Base-by-base conservation (phyloP, 192 early-diverging fungal genomes). In the Coemansia aciculifera region DNA sequence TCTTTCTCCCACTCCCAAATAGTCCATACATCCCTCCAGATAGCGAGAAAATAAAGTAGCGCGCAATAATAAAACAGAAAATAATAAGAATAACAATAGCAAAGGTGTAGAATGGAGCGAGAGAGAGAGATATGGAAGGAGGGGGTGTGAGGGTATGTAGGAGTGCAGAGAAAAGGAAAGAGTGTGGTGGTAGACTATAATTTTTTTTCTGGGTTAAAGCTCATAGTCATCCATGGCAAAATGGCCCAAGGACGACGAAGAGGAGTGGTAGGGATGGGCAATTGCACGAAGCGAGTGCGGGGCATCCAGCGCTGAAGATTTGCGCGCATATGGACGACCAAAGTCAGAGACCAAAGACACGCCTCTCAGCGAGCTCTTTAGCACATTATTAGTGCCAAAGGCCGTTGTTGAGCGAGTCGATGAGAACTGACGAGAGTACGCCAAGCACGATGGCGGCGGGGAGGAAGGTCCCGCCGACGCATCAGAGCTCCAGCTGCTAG, bases 191-290 rank as follows among this genome's bases (percentile, higher is more conserved):
- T 23, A 38, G 31, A 19, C 61, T 48, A 23, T 15, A 52, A 12
- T 13, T 52, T 19, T 19, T 48, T 52, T 34, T 57, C 42, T 43
- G 42, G n/a, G n/a, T 34, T 74, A 67, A 34, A 66, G 57, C 8
- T 67, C 73, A 52, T 76, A 81, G 67, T 81, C 79, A 24, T 81
- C 71, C 74, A 73, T 43, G 24, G 73, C 64, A 61, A 67, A 76
- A 36, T 68, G 40, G 68, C 71, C 68, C 46, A 73, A 57, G 39
- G 79, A 68, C 12, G 74, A 67, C 57, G 77, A 23, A 13, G 78
- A 57, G 13, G 54, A 57, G 29, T 69, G 67, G 52, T 73, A 76
- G 3, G 78, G 59, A 23, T 72, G 74, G 2, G 64, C 46, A 42
- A 75, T 54, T 27, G 74, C 64, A 23, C 79, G 79, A 56, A 72